Conservation (phyloP, 352 stramenopile species). For the Sclerospora graminicola region DNA sequence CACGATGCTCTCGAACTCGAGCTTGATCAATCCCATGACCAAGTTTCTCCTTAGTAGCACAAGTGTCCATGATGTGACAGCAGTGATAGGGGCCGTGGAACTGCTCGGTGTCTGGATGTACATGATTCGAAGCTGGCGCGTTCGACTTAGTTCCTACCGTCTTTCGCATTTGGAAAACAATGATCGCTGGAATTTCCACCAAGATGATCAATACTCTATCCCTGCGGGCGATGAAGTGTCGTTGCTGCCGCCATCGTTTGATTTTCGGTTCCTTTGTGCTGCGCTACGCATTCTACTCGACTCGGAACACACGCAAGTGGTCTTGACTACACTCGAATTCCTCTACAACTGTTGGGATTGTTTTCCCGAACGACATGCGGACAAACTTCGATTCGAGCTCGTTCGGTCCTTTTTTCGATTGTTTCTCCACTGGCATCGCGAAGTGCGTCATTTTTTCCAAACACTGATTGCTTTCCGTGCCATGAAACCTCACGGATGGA, state of each 20-base stretch:
- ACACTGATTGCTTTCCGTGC: conserved; percentile 77
- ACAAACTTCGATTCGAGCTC: conserved; percentile 79
- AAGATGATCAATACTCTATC: conserved; percentile 86
- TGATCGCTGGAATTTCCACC: conserved; percentile 85
- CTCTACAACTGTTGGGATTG: conserved; percentile 87
- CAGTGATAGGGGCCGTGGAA: conserved; percentile 79
- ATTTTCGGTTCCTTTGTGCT: conserved; percentile 79
- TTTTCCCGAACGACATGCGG: conserved; percentile 79
- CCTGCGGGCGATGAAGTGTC: conserved; percentile 80
- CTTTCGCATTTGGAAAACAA: conserved; percentile 85
- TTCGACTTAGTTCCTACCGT: conserved; percentile 76
- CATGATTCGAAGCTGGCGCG: conserved; percentile 87
- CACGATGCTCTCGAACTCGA: conserved; percentile 83
- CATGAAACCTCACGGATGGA: conserved; percentile 83
- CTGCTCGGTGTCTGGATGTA: conserved; percentile 87
- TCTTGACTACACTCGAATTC: conserved; percentile 81
- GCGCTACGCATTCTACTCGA: conserved; percentile 72
- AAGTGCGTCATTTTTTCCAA: conserved; percentile 83
- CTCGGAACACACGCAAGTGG: conserved; percentile 80
- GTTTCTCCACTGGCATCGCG: conserved; percentile 82
- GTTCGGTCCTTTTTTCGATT: conserved; percentile 67
- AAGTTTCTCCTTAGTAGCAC: conserved; percentile 83
- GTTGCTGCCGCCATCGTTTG: conserved; percentile 74
- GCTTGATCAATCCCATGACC: conserved; percentile 86
- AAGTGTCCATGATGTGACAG: conserved; percentile 80